phyloP scores from a whole-genome alignment of 2,329 filamentous ascomycete species.

The Penicillium thymicola region DNA sequence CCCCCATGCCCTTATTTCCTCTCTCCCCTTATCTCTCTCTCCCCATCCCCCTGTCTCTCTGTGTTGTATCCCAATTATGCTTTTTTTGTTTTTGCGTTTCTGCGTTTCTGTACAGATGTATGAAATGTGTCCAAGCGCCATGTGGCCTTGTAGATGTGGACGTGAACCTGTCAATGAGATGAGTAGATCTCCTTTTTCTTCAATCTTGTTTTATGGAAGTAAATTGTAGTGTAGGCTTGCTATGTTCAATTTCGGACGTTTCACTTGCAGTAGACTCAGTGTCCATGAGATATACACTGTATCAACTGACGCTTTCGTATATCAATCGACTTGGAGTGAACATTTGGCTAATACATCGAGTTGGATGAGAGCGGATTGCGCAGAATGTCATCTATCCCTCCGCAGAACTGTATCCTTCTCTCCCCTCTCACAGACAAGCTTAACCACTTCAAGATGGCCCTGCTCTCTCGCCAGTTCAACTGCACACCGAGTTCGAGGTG shows the following conservation, averaged over 20 bases:
- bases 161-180: slow-evolving; percentile 17
- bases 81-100: slow-evolving; percentile 1
- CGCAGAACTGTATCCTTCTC: not conserved
- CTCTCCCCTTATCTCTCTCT: slow-evolving; percentile 4
- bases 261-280: not conserved
- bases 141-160: slow-evolving; percentile 7
- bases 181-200: slow-evolving; percentile 14
- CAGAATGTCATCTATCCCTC: not conserved
- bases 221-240: not conserved
- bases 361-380: not conserved
- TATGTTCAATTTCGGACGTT: not conserved
- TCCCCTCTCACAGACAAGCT: not conserved
- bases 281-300: not conserved
- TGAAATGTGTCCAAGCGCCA: slow-evolving; percentile 6
- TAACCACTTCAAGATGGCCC: not conserved
- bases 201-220: not conserved
- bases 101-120: slow-evolving; percentile 20
- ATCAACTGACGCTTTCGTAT: not conserved
- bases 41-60: slow-evolving; percentile 1
- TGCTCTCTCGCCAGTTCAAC: not conserved
- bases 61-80: not conserved
- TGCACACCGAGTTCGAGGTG: not conserved
- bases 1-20: slow-evolving; percentile 8
- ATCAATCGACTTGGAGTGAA: not conserved
- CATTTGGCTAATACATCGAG: not conserved